Base-by-base conservation (phyloP, 2,329 filamentous ascomycete species). In the Xylaria sp. region DNA sequence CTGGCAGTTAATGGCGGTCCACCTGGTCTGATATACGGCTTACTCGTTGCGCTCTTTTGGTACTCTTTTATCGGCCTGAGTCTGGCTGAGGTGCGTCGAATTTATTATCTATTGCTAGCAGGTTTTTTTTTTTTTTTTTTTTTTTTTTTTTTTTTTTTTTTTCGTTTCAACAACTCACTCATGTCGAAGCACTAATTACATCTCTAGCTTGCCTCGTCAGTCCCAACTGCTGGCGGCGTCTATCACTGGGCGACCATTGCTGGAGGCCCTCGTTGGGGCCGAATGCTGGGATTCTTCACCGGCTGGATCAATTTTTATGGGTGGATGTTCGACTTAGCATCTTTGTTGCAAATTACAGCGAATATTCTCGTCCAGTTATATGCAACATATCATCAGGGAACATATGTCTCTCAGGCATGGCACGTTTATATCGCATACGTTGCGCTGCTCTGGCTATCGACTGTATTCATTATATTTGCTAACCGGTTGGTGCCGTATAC, bases 321-420 rank as follows among this genome's bases (percentile, higher is more conserved):
- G 15, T 90, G 89, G 89, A 84, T 90, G 69, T 88, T 90, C 66
- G 87, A 86, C 69, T 82, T 88, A 6, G 86, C 87, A 4, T 86
- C 87, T 1, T 85, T 90, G 73, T 80, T 85, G 18, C 83, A 85
- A 65, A 88, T 90, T 66, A 82, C 87, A 4, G 84, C 84, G 69
- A 89, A 90, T 73, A 83, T 89, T 70, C 78, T 84, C 13, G 84
- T 90, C 20, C 85, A 86, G 72, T 86, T 90, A 83, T 90, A 90
- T 75, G 82, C 83, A 6, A 77, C 87, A 32, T 89, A 87, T 78
- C 85, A 90, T 73, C 82, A 83, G 1, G 84, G 79, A 67, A 76
- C 78, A 6, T 88, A 87, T 63, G 77, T 78, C 12, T 78, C 83
- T 18, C 70, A 86, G 67, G 73, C 83, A 36, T 90, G 88, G 88